A percentile compares a stretch with the other conserved stretches of the same genome.
Conservation (phyloP, 208 protist species). For the Wallacemonas rigidus region DNA sequence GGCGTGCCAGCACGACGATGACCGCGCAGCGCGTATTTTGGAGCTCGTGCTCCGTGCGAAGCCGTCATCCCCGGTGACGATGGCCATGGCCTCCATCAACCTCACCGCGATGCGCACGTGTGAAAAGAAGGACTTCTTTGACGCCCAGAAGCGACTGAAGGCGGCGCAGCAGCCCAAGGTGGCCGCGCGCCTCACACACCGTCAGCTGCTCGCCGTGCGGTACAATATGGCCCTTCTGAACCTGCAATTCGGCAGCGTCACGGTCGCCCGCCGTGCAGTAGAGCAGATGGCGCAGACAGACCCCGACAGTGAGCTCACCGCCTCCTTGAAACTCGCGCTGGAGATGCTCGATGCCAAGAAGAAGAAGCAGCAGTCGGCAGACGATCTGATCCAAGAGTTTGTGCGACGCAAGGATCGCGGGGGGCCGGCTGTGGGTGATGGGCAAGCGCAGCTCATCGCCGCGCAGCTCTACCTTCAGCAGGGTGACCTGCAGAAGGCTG, state of each 20-base stretch:
- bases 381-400: conserved; percentile 29
- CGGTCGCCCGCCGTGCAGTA: conserved; percentile 53
- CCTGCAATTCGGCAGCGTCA: conserved; percentile 58
- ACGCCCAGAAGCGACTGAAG: conserved; percentile 70
- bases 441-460: conserved; percentile 47
- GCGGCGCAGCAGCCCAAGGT: conserved; percentile 63
- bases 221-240: conserved; percentile 88
- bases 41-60: conserved; percentile 54
- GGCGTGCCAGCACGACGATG: conserved; percentile 49
- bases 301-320: conserved; percentile 64
- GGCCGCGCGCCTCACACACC: conserved; percentile 51
- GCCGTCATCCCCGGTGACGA: conserved; percentile 59
- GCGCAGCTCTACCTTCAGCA: conserved; percentile 82
- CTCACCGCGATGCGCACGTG: conserved; percentile 58
- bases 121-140: conserved; percentile 66
- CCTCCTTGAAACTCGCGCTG: conserved; percentile 66
- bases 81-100: conserved; percentile 73
- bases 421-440: neutral
- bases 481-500: conserved; percentile 58
- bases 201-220: conserved; percentile 68
- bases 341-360: conserved; percentile 57
- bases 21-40: conserved; percentile 46
- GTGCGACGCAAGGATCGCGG: conserved; percentile 26
- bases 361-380: conserved; percentile 39
- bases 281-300: conserved; percentile 67